Evolutionary conservation across 2,329 filamentous ascomycete species (phyloP).

Genomic region (Knufia petricola): DNA sequence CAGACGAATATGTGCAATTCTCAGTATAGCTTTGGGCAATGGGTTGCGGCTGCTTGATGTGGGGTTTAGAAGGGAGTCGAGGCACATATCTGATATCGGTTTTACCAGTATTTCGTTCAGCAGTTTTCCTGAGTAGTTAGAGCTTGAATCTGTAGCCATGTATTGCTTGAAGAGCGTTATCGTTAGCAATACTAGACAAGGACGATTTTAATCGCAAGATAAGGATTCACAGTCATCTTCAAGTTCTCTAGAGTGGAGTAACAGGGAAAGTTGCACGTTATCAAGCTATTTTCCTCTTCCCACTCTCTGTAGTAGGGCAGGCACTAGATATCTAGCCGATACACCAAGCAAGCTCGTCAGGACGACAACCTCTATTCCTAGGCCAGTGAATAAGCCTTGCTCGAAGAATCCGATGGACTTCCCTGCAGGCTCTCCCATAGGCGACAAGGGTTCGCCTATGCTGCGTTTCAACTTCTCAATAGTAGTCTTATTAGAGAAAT

Average conservation of each 20-base stretch:
- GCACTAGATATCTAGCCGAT: constrained; percentile 38
- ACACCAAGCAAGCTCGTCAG: constrained; percentile 31
- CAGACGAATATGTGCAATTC: not conserved
- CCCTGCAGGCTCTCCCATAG: constrained; percentile 29
- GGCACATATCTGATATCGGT: constrained; percentile 42
- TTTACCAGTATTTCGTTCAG: constrained; percentile 13
- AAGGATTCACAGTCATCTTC: no score
- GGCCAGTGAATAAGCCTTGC: constrained; percentile 33
- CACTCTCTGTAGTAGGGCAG: no score
- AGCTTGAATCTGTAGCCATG: no score
- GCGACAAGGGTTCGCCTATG: constrained; percentile 13
- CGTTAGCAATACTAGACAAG: no score
- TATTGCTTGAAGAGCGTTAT: no score
- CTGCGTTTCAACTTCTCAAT: not conserved
- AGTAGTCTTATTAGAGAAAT: constrained; percentile 15
- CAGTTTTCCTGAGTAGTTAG: no score
- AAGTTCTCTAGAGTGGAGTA: no score
- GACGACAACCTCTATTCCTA: constrained; percentile 31
- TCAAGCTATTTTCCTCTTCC: no score
- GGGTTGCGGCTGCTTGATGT: constrained; percentile 32
- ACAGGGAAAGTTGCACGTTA: no score
- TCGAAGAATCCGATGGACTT: constrained; percentile 40
- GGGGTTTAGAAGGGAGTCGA: no score
- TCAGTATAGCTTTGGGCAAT: not conserved
- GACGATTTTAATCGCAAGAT: no score